A percentile compares a stretch with the other conserved stretches of the same genome.
phyloP scores from a whole-genome alignment of 257 asterid genomes.

The Buddleja alternifolia region DNA sequence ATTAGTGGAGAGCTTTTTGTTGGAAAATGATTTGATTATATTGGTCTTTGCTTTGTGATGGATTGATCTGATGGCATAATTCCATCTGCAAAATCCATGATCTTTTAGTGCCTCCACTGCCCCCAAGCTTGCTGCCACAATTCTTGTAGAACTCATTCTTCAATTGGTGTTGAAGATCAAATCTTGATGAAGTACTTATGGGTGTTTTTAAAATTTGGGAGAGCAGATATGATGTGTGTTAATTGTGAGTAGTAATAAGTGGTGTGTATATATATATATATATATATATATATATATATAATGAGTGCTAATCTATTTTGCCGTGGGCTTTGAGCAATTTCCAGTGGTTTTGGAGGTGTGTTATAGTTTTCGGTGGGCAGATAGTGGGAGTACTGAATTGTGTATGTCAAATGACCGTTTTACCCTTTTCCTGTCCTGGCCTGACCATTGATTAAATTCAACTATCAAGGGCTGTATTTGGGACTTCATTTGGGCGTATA shows the following conservation, averaged over 20 bases:
- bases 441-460: too few relatives aligned
- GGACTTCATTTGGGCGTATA: too few relatives aligned
- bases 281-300: too few relatives aligned
- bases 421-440: background rate
- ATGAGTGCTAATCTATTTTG: too few relatives aligned
- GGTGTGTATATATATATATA: too few relatives aligned
- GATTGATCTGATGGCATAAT: conserved; percentile 11
- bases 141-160: too few relatives aligned
- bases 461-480: too few relatives aligned
- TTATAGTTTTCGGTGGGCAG: background rate
- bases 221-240: too few relatives aligned
- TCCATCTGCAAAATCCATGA: conserved; percentile 32
- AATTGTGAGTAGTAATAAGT: too few relatives aligned
- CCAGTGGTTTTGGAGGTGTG: conserved; percentile 7
- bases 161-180: too few relatives aligned
- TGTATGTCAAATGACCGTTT: background rate
- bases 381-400: background rate
- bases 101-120: conserved; percentile 29
- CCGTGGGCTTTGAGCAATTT: background rate
- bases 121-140: conserved; percentile 24
- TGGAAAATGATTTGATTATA: background rate
- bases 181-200: too few relatives aligned
- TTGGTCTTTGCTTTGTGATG: conserved; percentile 16
- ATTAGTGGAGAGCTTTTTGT: background rate
- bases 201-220: too few relatives aligned